A percentile compares a stretch with the other conserved stretches of the same genome.
These are phyloP conservation scores for Colletotrichum tabaci DNA, from an alignment of 2,329 filamentous ascomycete species.

Conservation along the genomic window DNA sequence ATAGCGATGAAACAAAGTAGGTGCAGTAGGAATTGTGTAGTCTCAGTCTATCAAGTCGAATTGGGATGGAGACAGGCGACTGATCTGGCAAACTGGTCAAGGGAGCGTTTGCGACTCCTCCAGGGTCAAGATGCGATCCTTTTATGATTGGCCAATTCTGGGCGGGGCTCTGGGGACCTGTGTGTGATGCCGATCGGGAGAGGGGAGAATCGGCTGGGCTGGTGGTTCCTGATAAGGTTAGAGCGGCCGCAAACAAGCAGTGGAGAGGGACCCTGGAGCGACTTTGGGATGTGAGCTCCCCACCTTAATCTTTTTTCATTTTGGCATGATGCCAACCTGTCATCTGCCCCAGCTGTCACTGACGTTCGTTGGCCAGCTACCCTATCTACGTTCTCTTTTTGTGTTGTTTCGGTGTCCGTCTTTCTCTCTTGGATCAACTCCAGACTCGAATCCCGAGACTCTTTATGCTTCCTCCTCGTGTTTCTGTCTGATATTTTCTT, in stretches of 20 bases:
- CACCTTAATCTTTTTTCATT: constrained; percentile 40
- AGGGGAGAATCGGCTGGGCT: constrained; percentile 34
- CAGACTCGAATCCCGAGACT: background rate
- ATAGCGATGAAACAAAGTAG: background rate
- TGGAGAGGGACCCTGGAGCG: constrained; percentile 39
- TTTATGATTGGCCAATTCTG: constrained; percentile 40
- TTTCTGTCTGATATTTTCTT: background rate
- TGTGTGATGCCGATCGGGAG: constrained; percentile 40
- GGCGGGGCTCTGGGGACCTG: constrained; percentile 31
- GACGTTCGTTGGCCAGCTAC: background rate
- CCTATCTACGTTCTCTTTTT: constrained; percentile 4
- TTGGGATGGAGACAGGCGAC: background rate
- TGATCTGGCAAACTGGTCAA: background rate
- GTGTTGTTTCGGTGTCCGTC: constrained; percentile 10
- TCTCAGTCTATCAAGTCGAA: too few relatives aligned
- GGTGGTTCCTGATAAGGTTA: constrained; percentile 41
- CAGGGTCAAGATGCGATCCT: constrained; percentile 38
- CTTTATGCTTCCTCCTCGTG: background rate
- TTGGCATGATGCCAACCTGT: constrained; percentile 47
- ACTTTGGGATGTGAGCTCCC: constrained; percentile 37
- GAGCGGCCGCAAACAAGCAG: constrained; percentile 32
- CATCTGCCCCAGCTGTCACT: constrained; percentile 32
- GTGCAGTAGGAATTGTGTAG: background rate
- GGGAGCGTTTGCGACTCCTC: constrained; percentile 6
- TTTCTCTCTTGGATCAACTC: background rate